Conservation (phyloP, 129 eudicot genomes). For the Gnaphalium uliginosum region DNA sequence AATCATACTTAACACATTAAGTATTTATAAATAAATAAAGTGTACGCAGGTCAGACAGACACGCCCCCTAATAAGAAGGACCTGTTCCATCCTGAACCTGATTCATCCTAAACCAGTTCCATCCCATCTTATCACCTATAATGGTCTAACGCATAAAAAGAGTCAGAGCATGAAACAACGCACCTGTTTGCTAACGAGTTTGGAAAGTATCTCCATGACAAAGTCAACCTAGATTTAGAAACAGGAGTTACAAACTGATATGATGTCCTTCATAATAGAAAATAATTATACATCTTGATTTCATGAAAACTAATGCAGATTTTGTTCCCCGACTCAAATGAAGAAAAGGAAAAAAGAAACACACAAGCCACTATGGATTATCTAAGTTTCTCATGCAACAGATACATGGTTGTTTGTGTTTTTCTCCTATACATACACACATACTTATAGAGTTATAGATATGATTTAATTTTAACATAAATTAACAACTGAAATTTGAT, state of each 20-base stretch:
- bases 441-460: background rate
- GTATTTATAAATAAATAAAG: too few relatives aligned
- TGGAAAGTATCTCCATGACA: slow-evolving; percentile 90
- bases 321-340: background rate
- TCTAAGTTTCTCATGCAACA: background rate
- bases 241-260: slow-evolving; percentile 25
- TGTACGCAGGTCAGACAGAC: background rate
- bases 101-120: background rate
- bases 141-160: background rate
- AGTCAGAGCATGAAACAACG: slow-evolving; percentile 16
- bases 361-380: background rate
- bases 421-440: background rate
- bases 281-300: background rate
- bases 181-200: slow-evolving; percentile 91
- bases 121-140: background rate
- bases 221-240: slow-evolving; percentile 65
- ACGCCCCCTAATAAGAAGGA: background rate
- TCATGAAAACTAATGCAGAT: background rate
- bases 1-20: background rate
- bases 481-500: background rate
- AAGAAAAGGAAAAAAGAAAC: background rate
- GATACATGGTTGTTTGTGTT: background rate
- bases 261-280: background rate
- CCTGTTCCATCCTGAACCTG: background rate
- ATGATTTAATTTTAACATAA: background rate